phyloP scores from a whole-genome alignment of 2,329 filamentous ascomycete species.

The Lachnellula hyalina region DNA sequence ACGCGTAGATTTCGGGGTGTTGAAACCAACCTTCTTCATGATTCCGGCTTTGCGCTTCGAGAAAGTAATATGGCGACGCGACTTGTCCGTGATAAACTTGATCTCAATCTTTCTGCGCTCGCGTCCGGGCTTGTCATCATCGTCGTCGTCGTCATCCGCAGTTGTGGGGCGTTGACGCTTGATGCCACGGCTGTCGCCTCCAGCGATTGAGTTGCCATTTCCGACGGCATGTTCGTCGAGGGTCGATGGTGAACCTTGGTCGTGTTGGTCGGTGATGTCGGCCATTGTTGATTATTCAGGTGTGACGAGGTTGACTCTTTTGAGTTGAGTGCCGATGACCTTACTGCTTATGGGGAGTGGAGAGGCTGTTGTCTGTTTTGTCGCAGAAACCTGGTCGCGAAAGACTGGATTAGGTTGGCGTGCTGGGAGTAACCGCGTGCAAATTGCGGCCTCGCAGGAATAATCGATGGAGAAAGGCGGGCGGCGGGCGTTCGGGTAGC shows the following conservation, averaged over 20 bases:
- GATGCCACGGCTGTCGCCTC: conserved; percentile 69
- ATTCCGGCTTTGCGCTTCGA: conserved; percentile 99
- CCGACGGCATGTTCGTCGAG: conserved; percentile 69
- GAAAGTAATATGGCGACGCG: conserved; percentile 97
- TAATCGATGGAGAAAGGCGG: conserved; percentile 2
- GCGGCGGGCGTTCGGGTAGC: conserved; percentile 1
- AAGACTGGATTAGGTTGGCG: conserved; percentile 32
- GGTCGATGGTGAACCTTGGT: conserved; percentile 68
- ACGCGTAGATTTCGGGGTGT: conserved; percentile 17
- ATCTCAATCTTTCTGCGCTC: conserved; percentile 99
- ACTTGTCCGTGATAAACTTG: conserved; percentile 99
- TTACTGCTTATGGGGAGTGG: conserved; percentile 33
- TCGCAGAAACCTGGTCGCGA: conserved; percentile 32
- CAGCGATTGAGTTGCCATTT: conserved; percentile 58
- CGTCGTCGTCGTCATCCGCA: conserved; percentile 92
- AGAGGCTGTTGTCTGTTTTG: conserved; percentile 31
- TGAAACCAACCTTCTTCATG: conserved; percentile 91
- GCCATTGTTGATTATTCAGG: conserved; percentile 51
- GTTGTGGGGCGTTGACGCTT: conserved; percentile 82
- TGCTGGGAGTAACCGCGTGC: conserved; percentile 24
- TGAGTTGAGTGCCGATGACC: conserved; percentile 32
- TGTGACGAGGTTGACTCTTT: conserved; percentile 34
- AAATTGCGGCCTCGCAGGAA: conserved; percentile 1
- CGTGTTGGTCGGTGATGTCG: conserved; percentile 74
- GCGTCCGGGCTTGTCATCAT: conserved; percentile 95